phyloP scores from a whole-genome alignment of 1,139 yeast genomes.

The Suhomyces taliae region DNA sequence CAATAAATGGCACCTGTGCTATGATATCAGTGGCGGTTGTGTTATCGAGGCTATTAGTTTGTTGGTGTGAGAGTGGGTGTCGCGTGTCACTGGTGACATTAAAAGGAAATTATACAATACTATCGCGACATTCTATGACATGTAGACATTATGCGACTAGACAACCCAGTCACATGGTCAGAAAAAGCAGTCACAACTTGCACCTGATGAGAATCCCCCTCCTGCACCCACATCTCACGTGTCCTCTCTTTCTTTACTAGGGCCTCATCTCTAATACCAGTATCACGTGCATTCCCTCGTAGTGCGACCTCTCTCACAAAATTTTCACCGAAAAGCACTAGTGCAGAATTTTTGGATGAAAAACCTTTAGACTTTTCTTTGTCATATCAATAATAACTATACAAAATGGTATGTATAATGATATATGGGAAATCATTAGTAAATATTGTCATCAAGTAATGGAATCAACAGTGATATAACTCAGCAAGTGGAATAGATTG shows the following conservation, averaged over 20 bases:
- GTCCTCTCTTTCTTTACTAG: not conserved
- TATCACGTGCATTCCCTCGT: not conserved
- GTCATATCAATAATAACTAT: conserved; percentile 28
- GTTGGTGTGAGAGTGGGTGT: conserved; percentile 6
- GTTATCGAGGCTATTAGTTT: not conserved
- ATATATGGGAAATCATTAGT: no score
- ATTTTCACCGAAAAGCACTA: conserved; percentile 10
- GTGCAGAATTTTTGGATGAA: conserved; percentile 8
- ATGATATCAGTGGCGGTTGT: not conserved
- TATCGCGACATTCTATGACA: conserved; percentile 2
- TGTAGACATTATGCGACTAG: conserved; percentile 1
- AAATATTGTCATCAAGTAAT: no score
- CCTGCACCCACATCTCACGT: conserved; percentile 2
- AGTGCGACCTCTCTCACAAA: conserved; percentile 9
- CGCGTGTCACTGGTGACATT: conserved; percentile 1
- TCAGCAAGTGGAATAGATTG: no score
- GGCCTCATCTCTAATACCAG: not conserved
- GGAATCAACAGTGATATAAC: no score
- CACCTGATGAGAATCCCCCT: conserved; percentile 5
- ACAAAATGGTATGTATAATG: conserved; percentile 39
- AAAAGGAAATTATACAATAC: no score
- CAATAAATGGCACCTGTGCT: not conserved
- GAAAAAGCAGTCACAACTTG: conserved; percentile 8
- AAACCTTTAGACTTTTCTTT: conserved; percentile 14
- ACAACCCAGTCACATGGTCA: not conserved